Conservation (phyloP, 176 grass and related monocot species). For the Pontederia crassipes region DNA sequence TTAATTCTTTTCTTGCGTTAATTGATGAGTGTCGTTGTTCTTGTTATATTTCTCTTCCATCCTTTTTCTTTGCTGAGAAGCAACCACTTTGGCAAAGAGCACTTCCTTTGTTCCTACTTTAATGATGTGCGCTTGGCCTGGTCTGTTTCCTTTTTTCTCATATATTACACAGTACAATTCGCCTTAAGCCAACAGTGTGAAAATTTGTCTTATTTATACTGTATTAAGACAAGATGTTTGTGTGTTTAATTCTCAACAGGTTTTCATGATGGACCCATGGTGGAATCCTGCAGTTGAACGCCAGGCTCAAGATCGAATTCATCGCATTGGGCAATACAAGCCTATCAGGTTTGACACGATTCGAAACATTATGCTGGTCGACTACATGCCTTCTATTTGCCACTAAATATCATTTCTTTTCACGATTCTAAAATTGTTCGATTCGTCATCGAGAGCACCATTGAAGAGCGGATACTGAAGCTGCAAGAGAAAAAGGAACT, state of each 20-base stretch:
- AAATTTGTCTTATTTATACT: too few relatives aligned
- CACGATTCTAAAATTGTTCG: slow-evolving; percentile 42
- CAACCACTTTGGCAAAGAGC: too few relatives aligned
- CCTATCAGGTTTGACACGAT: slow-evolving; percentile 52
- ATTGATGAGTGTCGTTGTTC: too few relatives aligned
- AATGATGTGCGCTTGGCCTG: too few relatives aligned
- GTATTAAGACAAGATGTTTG: neutral
- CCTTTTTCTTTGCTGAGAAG: too few relatives aligned
- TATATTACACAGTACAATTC: too few relatives aligned
- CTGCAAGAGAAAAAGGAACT: slow-evolving; percentile 86
- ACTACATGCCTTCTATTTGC: neutral
- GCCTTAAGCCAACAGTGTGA: too few relatives aligned
- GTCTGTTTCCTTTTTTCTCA: too few relatives aligned
- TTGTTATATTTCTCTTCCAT: too few relatives aligned
- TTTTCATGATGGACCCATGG: slow-evolving; percentile 98
- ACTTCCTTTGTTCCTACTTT: too few relatives aligned
- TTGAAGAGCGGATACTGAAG: slow-evolving; percentile 80
- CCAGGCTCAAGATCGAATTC: slow-evolving; percentile 92
- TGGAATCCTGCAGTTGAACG: slow-evolving; percentile 90
- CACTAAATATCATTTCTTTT: slow-evolving; percentile 4
- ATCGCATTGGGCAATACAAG: slow-evolving; percentile 94
- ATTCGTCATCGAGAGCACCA: slow-evolving; percentile 66
- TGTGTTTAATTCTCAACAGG: slow-evolving; percentile 25
- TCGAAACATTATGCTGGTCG: neutral
- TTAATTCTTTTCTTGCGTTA: too few relatives aligned